phyloP scores from a whole-genome alignment of 768 basidiomycete species.

The Postia placenta region DNA sequence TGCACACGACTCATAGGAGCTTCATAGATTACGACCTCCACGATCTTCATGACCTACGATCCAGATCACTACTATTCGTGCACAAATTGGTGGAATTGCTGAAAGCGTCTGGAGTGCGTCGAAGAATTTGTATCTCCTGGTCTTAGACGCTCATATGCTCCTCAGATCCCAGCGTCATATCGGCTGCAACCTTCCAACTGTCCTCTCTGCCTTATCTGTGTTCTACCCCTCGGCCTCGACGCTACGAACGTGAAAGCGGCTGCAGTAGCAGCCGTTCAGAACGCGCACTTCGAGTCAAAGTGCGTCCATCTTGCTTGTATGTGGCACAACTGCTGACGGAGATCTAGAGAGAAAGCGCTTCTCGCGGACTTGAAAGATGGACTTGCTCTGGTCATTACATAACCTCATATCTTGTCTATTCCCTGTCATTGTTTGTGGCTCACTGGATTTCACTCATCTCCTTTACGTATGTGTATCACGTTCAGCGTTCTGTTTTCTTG shows the following conservation, averaged over 20 bases:
- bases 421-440: too few relatives aligned
- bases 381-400: slow-evolving; percentile 53
- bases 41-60: slow-evolving; percentile 60
- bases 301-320: slow-evolving; percentile 17
- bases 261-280: slow-evolving; percentile 41
- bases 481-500: too few relatives aligned
- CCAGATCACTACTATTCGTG: slow-evolving; percentile 55
- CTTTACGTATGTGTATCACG: too few relatives aligned
- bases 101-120: slow-evolving; percentile 49
- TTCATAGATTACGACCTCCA: slow-evolving; percentile 54
- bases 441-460: too few relatives aligned
- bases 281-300: slow-evolving; percentile 37
- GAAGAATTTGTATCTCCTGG: neutral
- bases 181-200: slow-evolving; percentile 56
- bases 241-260: slow-evolving; percentile 35
- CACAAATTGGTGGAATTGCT: slow-evolving; percentile 58
- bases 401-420: slow-evolving; percentile 10
- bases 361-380: slow-evolving; percentile 46
- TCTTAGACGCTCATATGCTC: neutral
- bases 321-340: neutral
- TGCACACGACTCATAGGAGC: neutral
- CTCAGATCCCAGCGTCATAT: slow-evolving; percentile 58
- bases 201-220: slow-evolving; percentile 53
- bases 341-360: slow-evolving; percentile 39
- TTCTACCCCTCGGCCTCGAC: slow-evolving; percentile 38